Evolutionary conservation across 2,329 filamentous ascomycete genomes (phyloP).

Genomic region (Amauroascus niger): DNA sequence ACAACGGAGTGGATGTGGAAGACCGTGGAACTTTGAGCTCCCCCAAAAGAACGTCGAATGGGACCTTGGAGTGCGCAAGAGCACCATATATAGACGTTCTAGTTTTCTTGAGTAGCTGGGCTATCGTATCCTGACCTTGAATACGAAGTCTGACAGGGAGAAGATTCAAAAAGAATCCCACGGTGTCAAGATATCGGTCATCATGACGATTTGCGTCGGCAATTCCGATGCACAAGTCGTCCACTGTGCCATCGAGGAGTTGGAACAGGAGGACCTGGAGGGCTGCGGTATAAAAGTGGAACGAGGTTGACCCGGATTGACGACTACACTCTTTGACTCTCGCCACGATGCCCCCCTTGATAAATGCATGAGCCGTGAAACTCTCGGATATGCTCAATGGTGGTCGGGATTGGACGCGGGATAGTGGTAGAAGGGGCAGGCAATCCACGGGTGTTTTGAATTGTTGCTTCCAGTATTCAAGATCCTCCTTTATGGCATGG

Average conservation of each 20-base stretch:
- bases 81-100: slow-evolving; percentile 27
- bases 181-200: slow-evolving; percentile 23
- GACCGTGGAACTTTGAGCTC: slow-evolving; percentile 37
- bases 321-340: too few relatives aligned
- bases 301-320: too few relatives aligned
- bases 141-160: slow-evolving; percentile 37
- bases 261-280: slow-evolving; percentile 33
- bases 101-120: slow-evolving; percentile 23
- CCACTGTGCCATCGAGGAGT: slow-evolving; percentile 27
- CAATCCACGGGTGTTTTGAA: too few relatives aligned
- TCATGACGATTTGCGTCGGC: slow-evolving; percentile 38
- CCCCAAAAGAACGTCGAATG: slow-evolving; percentile 42
- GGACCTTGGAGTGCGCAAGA: slow-evolving; percentile 37
- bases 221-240: slow-evolving; percentile 41
- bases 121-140: slow-evolving; percentile 22
- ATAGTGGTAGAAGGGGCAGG: too few relatives aligned
- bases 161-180: slow-evolving; percentile 44
- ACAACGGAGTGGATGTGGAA: slow-evolving; percentile 37
- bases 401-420: too few relatives aligned
- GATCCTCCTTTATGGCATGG: too few relatives aligned
- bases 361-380: too few relatives aligned
- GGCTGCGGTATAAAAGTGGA: slow-evolving; percentile 41
- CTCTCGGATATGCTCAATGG: too few relatives aligned
- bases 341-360: too few relatives aligned
- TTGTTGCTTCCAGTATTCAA: too few relatives aligned